Evolutionary conservation across 345 rosid species (phyloP).

Genomic region (Balakata baccata): DNA sequence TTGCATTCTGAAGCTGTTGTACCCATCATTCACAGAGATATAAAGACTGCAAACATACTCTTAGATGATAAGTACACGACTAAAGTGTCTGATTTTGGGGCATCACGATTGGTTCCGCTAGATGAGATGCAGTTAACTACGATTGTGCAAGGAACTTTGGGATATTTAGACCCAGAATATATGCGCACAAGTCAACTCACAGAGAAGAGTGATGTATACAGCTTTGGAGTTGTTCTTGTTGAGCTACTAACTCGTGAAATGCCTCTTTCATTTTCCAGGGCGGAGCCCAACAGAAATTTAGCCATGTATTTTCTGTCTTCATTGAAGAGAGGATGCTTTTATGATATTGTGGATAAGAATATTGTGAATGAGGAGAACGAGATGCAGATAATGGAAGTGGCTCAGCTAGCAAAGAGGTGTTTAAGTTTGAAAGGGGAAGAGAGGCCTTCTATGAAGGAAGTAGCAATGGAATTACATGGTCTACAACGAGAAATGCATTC

Average conservation of each 20-base stretch:
- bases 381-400: constrained; percentile 18
- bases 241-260: constrained; percentile 36
- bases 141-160: constrained; percentile 45
- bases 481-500: not conserved
- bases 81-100: constrained; percentile 53
- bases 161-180: constrained; percentile 47
- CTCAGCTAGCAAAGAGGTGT: constrained; percentile 22
- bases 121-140: constrained; percentile 38
- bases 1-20: constrained; percentile 44
- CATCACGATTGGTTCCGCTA: constrained; percentile 39
- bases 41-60: constrained; percentile 48
- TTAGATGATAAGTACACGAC: constrained; percentile 35
- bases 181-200: constrained; percentile 36
- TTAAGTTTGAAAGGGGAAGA: constrained; percentile 16
- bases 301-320: constrained; percentile 29
- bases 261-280: constrained; percentile 23
- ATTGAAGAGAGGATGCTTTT: constrained; percentile 12
- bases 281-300: constrained; percentile 27
- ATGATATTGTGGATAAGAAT: constrained; percentile 20
- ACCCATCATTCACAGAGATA: constrained; percentile 43
- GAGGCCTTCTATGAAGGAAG: constrained; percentile 38
- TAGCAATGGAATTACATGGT: constrained; percentile 29
- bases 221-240: constrained; percentile 45
- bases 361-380: constrained; percentile 3
- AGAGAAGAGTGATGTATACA: constrained; percentile 52